phyloP scores from a whole-genome alignment of 2,329 filamentous ascomycete species.

The Trichocomaceae sp. region DNA sequence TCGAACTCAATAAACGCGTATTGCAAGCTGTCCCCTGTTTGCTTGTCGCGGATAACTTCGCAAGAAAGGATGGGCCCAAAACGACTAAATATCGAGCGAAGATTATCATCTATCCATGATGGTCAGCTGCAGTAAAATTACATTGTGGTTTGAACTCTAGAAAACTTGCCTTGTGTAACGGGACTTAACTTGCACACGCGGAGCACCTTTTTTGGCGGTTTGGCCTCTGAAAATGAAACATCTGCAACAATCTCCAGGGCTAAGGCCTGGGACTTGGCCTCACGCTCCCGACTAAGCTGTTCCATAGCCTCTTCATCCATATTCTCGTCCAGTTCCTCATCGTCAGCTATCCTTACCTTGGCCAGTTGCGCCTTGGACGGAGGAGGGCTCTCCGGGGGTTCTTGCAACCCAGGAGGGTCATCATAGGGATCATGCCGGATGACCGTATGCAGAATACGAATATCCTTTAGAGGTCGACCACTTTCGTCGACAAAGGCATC shows the following conservation, averaged over 20 bases:
- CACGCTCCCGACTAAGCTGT: constrained; percentile 72
- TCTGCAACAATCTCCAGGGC: constrained; percentile 98
- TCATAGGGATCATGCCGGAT: constrained; percentile 87
- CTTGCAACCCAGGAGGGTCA: constrained; percentile 68
- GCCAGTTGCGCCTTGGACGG: constrained; percentile 81
- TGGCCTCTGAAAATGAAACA: constrained; percentile 93
- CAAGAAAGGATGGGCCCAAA: constrained; percentile 94
- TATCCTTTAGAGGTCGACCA: constrained; percentile 84
- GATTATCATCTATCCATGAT: constrained; percentile 62
- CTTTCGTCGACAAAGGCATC: constrained; percentile 77
- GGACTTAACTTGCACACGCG: constrained; percentile 99
- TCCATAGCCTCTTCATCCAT: constrained; percentile 76
- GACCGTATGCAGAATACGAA: constrained; percentile 87
- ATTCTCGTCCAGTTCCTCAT: constrained; percentile 72
- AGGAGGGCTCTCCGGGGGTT: constrained; percentile 70
- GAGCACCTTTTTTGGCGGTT: constrained; percentile 91
- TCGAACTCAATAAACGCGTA: constrained; percentile 98
- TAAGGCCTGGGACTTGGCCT: constrained; percentile 86
- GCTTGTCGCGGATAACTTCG: constrained; percentile 90
- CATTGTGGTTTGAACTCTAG: background rate
- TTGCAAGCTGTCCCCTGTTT: constrained; percentile 89
- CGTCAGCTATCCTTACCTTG: constrained; percentile 85
- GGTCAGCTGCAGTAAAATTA: constrained; percentile 10
- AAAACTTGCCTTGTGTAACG: constrained; percentile 62
- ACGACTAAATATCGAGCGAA: constrained; percentile 92